These are phyloP conservation scores for Coelastrella sp. DNA, from an alignment of 139 green algal species.

Conservation along the genomic window DNA sequence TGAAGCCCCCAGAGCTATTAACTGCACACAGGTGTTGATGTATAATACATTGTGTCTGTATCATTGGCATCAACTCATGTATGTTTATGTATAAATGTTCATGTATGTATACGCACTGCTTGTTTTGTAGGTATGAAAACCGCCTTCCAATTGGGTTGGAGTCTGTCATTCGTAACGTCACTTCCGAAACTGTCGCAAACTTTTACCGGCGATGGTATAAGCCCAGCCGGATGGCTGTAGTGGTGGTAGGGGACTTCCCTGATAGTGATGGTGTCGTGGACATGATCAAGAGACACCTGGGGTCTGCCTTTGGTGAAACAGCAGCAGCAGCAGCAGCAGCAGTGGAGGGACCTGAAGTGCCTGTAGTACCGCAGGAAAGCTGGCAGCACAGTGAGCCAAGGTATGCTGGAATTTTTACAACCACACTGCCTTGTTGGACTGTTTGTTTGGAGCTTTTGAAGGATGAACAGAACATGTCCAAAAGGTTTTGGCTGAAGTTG, in stretches of 20 bases:
- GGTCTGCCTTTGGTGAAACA: conserved; percentile 12
- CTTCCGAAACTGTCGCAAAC: conserved; percentile 59
- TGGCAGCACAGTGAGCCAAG: conserved; percentile 43
- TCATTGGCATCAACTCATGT: too few relatives aligned
- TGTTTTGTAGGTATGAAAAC: conserved; percentile 82
- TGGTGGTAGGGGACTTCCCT: conserved; percentile 82
- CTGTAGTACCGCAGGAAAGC: background rate
- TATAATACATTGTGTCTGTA: too few relatives aligned
- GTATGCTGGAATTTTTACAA: background rate
- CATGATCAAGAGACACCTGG: conserved; percentile 48
- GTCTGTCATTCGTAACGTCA: conserved; percentile 71
- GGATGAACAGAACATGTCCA: too few relatives aligned
- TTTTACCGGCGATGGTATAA: conserved; percentile 85
- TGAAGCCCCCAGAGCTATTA: too few relatives aligned
- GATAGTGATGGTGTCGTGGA: conserved; percentile 63
- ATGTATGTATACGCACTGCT: background rate
- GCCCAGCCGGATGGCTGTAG: conserved; percentile 79
- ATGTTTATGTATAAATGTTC: background rate
- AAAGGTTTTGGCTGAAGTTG: too few relatives aligned
- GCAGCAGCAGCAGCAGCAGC: conserved; percentile 33
- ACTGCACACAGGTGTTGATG: too few relatives aligned
- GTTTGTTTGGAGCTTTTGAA: too few relatives aligned
- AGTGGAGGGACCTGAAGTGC: conserved; percentile 2
- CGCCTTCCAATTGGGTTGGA: conserved; percentile 89
- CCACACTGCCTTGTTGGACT: background rate